A percentile compares a stretch with the other conserved stretches of the same genome.
Evolutionary conservation across 805 yeast species (phyloP).

Genomic region (Teunomyces pallodes): DNA sequence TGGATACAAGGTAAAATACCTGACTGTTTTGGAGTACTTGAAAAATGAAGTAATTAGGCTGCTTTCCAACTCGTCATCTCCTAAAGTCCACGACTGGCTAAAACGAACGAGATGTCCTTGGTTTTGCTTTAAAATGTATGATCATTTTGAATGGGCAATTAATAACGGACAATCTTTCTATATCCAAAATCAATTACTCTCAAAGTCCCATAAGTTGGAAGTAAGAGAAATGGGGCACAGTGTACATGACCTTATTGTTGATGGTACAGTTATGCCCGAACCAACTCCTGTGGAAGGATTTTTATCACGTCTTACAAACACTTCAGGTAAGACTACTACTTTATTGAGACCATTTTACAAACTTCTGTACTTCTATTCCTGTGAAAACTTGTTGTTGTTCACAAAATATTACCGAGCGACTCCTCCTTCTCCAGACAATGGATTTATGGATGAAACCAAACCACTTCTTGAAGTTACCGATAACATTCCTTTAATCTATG

Average conservation of each 20-base stretch:
- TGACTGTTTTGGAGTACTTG: constrained; percentile 36
- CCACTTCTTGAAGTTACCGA: constrained; percentile 16
- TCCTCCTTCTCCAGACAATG: constrained; percentile 55
- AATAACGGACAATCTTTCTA: constrained; percentile 28
- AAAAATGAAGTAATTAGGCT: constrained; percentile 34
- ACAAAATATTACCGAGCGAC: constrained; percentile 51
- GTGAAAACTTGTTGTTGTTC: constrained; percentile 59
- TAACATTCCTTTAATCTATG: constrained; percentile 31
- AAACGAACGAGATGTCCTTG: constrained; percentile 33
- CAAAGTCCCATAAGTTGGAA: constrained; percentile 53
- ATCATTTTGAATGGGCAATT: constrained; percentile 58
- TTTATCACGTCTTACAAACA: constrained; percentile 53
- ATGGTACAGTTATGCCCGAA: constrained; percentile 32
- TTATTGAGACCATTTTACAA: constrained; percentile 46
- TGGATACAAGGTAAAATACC: constrained; percentile 25
- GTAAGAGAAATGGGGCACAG: constrained; percentile 48
- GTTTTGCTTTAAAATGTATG: constrained; percentile 65
- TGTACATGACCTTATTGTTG: constrained; percentile 23
- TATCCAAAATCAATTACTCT: constrained; percentile 28
- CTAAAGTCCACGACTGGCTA: constrained; percentile 15
- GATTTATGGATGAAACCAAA: constrained; percentile 6
- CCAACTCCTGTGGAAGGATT: constrained; percentile 86
- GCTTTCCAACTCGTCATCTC: constrained; percentile 16
- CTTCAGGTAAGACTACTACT: constrained; percentile 41
- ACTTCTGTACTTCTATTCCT: constrained; percentile 61